Base-by-base conservation (phyloP, 2,329 filamentous ascomycete species). In the Penicillium janthinellum region DNA sequence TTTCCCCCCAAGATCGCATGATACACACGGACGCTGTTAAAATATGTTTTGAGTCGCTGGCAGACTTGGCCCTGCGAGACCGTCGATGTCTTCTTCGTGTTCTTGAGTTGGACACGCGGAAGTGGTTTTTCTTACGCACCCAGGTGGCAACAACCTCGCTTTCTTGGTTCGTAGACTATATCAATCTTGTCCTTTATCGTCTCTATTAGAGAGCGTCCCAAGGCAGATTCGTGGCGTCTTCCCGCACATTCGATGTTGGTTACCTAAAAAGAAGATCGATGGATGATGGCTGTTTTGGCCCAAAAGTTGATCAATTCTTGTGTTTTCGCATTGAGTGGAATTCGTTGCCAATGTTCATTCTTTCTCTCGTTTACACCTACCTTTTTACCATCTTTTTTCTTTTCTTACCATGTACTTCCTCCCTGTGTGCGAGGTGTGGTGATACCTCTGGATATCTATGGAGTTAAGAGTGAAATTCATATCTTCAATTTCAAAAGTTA, bases 21-120 rank as follows among this genome's bases (percentile, higher is more conserved):
- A 68, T 69, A 64, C 63, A 66, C 63, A 68, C 59, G 66, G 64
- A 64, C 54, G 47, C 48, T 56, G 58, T 67, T 64, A 57, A 7
- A 39, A 53, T 51, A 63, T 65, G 48, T 64, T 61, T 59, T 45
- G 63, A 67, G 61, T 66, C 61, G 49, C 64, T 67, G 64, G 65
- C 59, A 64, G 64, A 67, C 62, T 67, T 56, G 54, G 53, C 51
- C 48, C 50, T 35, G 42, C 42, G 54, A 38, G 56, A 44, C 54
- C 39, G 34, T 45, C n/a, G 31, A 49, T 51, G 39, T 25, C 31
- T 34, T 49, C 35, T 39, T 5, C 45, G 42, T 35, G 35, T 49
- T 20, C 10, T 10, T 17, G 7, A 11, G 49, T 31, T 15, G 15
- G 34, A 31, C 17, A 50, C 28, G 6, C 12, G 34, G 35, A 58